Evolutionary conservation across 163 green algal species (phyloP).

Genomic region (Volvox carteri): DNA sequence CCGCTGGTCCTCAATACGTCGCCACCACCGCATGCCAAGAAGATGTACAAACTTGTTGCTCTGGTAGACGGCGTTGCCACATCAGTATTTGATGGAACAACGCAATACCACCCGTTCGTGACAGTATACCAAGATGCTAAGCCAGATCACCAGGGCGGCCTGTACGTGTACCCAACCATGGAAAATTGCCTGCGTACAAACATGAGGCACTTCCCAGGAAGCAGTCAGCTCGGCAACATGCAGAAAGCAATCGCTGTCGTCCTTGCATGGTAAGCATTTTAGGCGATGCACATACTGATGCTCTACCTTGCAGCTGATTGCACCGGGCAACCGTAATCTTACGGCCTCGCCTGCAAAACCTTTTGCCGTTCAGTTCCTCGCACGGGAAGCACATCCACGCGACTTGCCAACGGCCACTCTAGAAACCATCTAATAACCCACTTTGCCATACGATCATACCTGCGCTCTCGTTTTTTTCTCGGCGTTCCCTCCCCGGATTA

Average conservation of each 20-base stretch:
- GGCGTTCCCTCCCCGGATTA: too few species aligned
- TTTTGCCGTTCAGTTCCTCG: too few species aligned
- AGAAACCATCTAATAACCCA: too few species aligned
- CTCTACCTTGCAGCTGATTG: background rate
- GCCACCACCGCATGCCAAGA: slow-evolving; percentile 4
- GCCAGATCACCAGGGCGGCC: slow-evolving; percentile 2
- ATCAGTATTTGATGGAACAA: slow-evolving; percentile 7
- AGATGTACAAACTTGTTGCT: slow-evolving; percentile 40
- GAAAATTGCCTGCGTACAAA: slow-evolving; percentile 20
- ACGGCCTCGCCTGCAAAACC: too few species aligned
- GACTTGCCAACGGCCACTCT: too few species aligned
- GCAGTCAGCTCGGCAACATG: background rate
- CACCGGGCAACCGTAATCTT: too few species aligned
- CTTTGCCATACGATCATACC: too few species aligned
- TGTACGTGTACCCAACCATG: slow-evolving; percentile 24
- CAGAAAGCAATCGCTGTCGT: slow-evolving; percentile 6
- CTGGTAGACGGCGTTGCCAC: slow-evolving; percentile 1
- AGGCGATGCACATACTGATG: background rate
- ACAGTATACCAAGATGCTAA: background rate
- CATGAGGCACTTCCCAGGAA: background rate
- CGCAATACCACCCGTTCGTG: background rate
- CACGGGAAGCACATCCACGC: too few species aligned
- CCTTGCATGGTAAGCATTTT: slow-evolving; percentile 32
- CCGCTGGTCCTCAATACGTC: background rate
- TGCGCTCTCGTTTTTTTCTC: too few species aligned